phyloP scores from a whole-genome alignment of 345 rosid genomes.

The Camelina hispida region DNA sequence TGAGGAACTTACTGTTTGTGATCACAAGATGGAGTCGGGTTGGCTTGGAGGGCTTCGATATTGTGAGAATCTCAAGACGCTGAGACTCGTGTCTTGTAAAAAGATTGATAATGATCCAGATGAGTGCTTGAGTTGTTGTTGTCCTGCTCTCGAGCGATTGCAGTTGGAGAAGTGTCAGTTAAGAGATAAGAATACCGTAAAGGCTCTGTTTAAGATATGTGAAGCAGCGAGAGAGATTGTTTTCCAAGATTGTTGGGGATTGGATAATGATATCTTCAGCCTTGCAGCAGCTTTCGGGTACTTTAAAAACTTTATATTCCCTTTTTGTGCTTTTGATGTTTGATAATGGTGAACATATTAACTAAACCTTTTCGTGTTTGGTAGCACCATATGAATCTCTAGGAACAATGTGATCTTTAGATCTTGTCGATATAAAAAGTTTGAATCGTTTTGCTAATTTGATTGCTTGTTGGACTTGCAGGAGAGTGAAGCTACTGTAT shows the following conservation, averaged over 20 bases:
- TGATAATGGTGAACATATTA: too few relatives aligned
- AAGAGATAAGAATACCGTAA: slow-evolving; percentile 59
- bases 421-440: not conserved
- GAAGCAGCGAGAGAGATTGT: slow-evolving; percentile 71
- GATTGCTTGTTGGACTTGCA: slow-evolving; percentile 39
- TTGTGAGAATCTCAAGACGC: slow-evolving; percentile 87
- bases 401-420: slow-evolving; percentile 4
- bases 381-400: not conserved
- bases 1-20: slow-evolving; percentile 76
- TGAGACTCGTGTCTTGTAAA: slow-evolving; percentile 75
- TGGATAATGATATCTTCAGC: slow-evolving; percentile 73
- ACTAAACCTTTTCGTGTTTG: not conserved
- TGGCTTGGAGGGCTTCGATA: slow-evolving; percentile 86
- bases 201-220: slow-evolving; percentile 77
- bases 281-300: slow-evolving; percentile 74
- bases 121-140: slow-evolving; percentile 58
- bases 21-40: slow-evolving; percentile 93
- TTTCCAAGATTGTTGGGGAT: slow-evolving; percentile 92
- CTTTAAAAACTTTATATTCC: not conserved
- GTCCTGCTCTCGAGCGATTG: slow-evolving; percentile 76
- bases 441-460: not conserved
- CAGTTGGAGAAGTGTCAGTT: slow-evolving; percentile 82
- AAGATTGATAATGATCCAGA: slow-evolving; percentile 61
- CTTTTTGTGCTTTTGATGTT: not conserved
- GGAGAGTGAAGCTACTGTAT: slow-evolving; percentile 77